Percentiles rank a stretch among this genome's conserved stretches.
Conservation (phyloP, 768 basidiomycete species). For the Tulasnella calospora region DNA sequence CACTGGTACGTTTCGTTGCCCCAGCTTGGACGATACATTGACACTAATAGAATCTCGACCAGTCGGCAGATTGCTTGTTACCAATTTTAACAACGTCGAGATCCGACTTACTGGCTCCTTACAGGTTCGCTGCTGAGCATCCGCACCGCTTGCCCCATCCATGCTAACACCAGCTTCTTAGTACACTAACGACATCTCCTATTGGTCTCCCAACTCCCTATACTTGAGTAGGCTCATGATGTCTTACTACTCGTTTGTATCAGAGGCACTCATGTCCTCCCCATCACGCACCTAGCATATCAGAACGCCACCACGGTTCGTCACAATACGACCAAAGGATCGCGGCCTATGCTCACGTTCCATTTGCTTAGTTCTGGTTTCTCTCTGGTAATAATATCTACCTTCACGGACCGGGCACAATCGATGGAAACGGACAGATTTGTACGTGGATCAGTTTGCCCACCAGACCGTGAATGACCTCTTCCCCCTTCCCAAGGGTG, state of each 20-base stretch:
- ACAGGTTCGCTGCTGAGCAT: background rate
- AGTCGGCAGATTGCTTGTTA: conserved; percentile 6
- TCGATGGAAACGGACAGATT: conserved; percentile 62
- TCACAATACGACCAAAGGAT: background rate
- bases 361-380: conserved; percentile 41
- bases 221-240: background rate
- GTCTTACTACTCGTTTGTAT: background rate
- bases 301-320: conserved; percentile 17
- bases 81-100: conserved; percentile 14
- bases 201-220: conserved; percentile 17
- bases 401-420: conserved; percentile 56
- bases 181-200: conserved; percentile 17
- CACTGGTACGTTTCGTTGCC: background rate
- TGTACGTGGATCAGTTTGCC: conserved; percentile 36
- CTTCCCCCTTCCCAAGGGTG: background rate
- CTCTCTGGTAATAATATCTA: conserved; percentile 48
- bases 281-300: background rate
- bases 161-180: background rate
- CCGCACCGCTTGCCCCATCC: too few species aligned
- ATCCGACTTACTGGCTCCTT: conserved; percentile 13
- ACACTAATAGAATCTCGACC: background rate
- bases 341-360: background rate
- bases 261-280: background rate
- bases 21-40: background rate
- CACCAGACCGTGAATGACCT: background rate